Base-by-base conservation (phyloP, 305 asterid species). In the Caryopteris hybrid region DNA sequence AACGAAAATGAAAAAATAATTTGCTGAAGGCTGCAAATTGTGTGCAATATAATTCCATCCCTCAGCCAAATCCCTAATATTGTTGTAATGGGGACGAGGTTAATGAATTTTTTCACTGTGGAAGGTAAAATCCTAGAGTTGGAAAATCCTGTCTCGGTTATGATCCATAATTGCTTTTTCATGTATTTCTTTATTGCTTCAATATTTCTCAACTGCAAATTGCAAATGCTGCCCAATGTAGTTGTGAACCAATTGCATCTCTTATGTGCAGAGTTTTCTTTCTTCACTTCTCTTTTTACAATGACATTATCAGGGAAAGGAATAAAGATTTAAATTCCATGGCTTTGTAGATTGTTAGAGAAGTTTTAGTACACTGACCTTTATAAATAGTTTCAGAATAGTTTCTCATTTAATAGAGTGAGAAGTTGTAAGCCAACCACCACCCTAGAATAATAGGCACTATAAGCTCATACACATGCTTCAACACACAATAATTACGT, bases 401-500 rank as follows among this genome's bases (percentile, higher is more conserved):
- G 20, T 16, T 43, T 68, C 17, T 31, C 10, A 33, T 34, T 33
- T 12, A 13, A 23, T 69, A 21, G n/a, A 36, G n/a, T 43, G 70
- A 43, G 21, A 52, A 43, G 73, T 20, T 46, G 12, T 20, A 67
- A 25, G 6, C 33, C 64, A 69, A 48, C 20, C 21, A 48, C 34
- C 38, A 18, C 54, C 68, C 48, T 27, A 22, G 14, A 60, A 48
- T 34, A 36, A 16, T 27, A 52, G 39, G 65, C 34, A 36, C 50
- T 48, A 63, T 39, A 68, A 13, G 63, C 48, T 68, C 45, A 6
- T 27, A 57, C 12, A 50, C 65, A 63, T 48, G 39, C 38, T 41
- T 48, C 39, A 39, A 22, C 33, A 64, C 64, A 67, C 42, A 34
- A 54, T 47, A 43, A 61, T n/a, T n/a, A n/a, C n/a, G n/a, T n/a